Conservation (phyloP, 345 rosid species). For the Firmiana major region DNA sequence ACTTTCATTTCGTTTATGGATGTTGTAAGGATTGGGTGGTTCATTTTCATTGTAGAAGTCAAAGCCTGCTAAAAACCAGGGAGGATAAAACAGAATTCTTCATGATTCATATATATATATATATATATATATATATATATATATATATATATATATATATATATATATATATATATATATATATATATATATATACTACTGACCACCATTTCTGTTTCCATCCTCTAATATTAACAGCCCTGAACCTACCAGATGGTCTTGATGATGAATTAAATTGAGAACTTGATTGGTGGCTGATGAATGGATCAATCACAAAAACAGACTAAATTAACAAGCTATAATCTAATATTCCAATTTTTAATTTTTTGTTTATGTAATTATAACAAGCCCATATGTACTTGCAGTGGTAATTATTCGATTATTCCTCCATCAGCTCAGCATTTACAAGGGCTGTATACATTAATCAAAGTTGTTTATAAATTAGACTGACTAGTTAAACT, state of each 20-base stretch:
- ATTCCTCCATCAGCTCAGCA: too few relatives aligned
- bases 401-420: too few relatives aligned
- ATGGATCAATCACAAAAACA: too few relatives aligned
- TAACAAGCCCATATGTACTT: too few relatives aligned
- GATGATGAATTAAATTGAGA: too few relatives aligned
- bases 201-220: not conserved
- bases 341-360: too few relatives aligned
- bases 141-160: not conserved
- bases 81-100: not conserved
- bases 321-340: too few relatives aligned
- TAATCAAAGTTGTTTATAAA: too few relatives aligned
- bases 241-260: not conserved
- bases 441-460: too few relatives aligned
- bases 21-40: slow-evolving; percentile 17
- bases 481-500: too few relatives aligned
- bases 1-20: not conserved
- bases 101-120: not conserved
- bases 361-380: too few relatives aligned
- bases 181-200: not conserved
- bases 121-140: not conserved
- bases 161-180: not conserved
- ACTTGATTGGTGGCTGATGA: not conserved
- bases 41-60: slow-evolving; percentile 22
- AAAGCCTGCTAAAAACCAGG: slow-evolving; percentile 29
- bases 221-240: not conserved